Percentiles rank a stretch among this genome's conserved stretches.
These are phyloP conservation scores for Emergomyces pasteurianus DNA, from an alignment of 2,329 filamentous ascomycete genomes.

Conservation along the genomic window DNA sequence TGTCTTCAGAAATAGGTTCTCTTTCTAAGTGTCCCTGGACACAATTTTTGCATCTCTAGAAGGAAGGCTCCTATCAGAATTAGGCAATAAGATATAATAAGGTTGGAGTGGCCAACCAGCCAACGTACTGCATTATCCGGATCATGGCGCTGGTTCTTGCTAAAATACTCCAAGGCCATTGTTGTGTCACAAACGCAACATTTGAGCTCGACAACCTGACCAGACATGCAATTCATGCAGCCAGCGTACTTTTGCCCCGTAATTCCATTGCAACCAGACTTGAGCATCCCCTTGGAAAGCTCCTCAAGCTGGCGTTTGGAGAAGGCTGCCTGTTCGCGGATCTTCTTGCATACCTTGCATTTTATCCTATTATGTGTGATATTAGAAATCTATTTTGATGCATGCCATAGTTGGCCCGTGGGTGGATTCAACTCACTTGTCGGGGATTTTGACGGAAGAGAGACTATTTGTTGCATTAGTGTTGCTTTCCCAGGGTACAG, in stretches of 20 bases:
- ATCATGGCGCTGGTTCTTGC: constrained; percentile 37
- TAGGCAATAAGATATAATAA: not conserved
- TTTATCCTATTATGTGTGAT: constrained; percentile 27
- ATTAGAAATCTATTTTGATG: not conserved
- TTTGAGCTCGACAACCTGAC: constrained; percentile 34
- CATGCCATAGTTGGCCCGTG: not conserved
- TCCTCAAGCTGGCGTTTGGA: constrained; percentile 38
- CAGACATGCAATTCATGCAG: constrained; percentile 36
- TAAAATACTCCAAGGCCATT: constrained; percentile 39
- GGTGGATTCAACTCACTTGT: constrained; percentile 18
- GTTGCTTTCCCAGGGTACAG: not conserved
- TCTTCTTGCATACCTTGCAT: constrained; percentile 37
- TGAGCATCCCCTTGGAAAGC: constrained; percentile 17
- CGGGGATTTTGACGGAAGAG: constrained; percentile 17
- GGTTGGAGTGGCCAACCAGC: not conserved
- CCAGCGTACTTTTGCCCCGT: constrained; percentile 17
- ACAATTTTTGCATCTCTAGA: constrained; percentile 32
- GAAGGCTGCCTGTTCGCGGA: constrained; percentile 25
- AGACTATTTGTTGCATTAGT: constrained; percentile 14
- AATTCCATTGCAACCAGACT: constrained; percentile 10
- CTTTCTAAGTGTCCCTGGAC: constrained; percentile 23
- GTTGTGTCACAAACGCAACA: constrained; percentile 37
- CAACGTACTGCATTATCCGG: constrained; percentile 35
- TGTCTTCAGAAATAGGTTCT: constrained; percentile 22
- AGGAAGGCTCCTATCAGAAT: not conserved